phyloP scores from a whole-genome alignment of 176 grass and related monocot species.

The Phoenix roebelenii region DNA sequence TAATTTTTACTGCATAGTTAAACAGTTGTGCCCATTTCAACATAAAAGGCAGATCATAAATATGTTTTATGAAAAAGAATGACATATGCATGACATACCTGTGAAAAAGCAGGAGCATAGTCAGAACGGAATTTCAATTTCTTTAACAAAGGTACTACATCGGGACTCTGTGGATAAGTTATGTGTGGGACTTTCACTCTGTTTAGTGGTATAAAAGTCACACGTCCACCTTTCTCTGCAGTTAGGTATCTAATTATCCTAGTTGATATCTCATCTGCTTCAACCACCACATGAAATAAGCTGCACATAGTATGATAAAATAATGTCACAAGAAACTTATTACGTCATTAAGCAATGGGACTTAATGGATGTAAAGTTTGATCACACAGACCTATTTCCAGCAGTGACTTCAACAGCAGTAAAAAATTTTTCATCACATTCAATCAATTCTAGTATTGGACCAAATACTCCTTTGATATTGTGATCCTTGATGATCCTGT shows the following conservation, averaged over 20 bases:
- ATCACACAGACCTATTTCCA: conserved; percentile 51
- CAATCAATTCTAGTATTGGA: conserved; percentile 88
- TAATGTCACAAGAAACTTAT: no score
- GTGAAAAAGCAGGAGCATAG: conserved; percentile 73
- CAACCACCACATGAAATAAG: conserved; percentile 96
- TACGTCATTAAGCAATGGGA: no score
- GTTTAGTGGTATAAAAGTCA: conserved; percentile 98
- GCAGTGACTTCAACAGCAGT: conserved; percentile 98
- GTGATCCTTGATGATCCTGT: conserved; percentile 72
- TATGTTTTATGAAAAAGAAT: conserved; percentile 1
- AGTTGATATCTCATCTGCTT: conserved; percentile 84
- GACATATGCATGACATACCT: conserved; percentile 31
- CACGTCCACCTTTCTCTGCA: conserved; percentile 86
- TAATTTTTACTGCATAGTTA: no score
- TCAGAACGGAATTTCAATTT: conserved; percentile 81
- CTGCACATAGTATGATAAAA: conserved; percentile 25
- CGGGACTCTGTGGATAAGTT: conserved; percentile 71
- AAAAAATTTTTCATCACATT: conserved; percentile 93
- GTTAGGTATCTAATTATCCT: conserved; percentile 85
- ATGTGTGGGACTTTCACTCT: conserved; percentile 69
- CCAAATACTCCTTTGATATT: conserved; percentile 79
- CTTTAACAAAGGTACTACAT: conserved; percentile 90
- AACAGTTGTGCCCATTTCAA: no score
- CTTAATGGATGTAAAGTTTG: no score
- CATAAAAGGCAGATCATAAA: no score